Evolutionary conservation across 2,329 filamentous ascomycete species (phyloP).

Genomic region (Neoscytalidium dimidiatum): DNA sequence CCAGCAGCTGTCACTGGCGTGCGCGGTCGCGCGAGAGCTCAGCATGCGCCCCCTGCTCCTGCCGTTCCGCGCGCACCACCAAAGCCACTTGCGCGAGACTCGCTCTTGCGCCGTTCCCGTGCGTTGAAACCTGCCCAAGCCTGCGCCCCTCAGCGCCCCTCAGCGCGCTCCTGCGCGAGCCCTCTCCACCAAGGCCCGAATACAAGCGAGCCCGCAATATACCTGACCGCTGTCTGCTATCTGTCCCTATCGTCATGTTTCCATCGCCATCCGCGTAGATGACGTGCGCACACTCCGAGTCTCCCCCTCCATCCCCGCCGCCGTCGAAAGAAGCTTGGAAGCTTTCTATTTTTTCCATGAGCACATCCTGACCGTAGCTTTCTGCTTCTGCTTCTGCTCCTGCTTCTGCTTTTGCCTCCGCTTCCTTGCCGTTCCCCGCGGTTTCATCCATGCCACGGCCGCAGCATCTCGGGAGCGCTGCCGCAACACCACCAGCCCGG

Average conservation of each 20-base stretch:
- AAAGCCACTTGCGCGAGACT: slow-evolving; percentile 3
- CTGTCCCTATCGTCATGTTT: background rate
- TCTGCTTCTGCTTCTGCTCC: too few relatives aligned
- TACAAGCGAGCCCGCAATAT: background rate
- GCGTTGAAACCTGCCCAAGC: slow-evolving; percentile 11
- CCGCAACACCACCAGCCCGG: background rate
- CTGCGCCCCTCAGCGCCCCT: background rate
- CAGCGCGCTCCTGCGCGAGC: background rate
- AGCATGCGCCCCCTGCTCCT: background rate
- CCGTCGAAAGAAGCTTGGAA: background rate
- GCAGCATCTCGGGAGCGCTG: background rate
- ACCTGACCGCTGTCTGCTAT: background rate
- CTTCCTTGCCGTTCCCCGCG: background rate
- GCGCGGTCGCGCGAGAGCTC: background rate
- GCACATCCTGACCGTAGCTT: background rate
- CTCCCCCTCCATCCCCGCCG: background rate
- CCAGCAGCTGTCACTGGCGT: slow-evolving; percentile 14
- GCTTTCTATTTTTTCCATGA: background rate
- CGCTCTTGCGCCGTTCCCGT: background rate
- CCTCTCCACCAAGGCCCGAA: slow-evolving; percentile 9
- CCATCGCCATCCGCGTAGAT: background rate
- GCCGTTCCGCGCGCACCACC: slow-evolving; percentile 12
- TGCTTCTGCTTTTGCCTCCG: too few relatives aligned
- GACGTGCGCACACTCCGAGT: too few relatives aligned
- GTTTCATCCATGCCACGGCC: background rate